These are phyloP conservation scores for Scopulariopsis brevicaulis DNA, from an alignment of 2,329 filamentous ascomycete genomes.

Conservation along the genomic window DNA sequence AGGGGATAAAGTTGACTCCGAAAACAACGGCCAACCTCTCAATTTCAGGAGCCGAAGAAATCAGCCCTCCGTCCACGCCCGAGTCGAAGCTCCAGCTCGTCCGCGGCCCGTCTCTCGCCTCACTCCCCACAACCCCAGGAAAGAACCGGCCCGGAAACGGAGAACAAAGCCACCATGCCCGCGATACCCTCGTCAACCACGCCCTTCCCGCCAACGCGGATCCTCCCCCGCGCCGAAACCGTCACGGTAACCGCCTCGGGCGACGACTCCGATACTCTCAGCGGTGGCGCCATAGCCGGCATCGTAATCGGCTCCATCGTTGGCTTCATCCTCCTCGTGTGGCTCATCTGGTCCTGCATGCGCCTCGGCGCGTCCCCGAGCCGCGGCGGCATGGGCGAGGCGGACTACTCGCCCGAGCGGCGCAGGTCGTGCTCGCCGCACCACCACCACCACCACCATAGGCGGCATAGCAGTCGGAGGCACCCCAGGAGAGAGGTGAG, in stretches of 20 bases:
- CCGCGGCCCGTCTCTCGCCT: neutral
- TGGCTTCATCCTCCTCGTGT: slow-evolving; percentile 31
- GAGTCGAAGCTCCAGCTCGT: neutral
- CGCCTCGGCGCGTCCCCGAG: slow-evolving; percentile 24
- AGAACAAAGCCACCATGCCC: neutral
- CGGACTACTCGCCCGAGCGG: neutral
- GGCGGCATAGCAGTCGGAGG: neutral
- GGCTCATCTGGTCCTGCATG: slow-evolving; percentile 32
- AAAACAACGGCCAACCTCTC: no score
- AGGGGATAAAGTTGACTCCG: no score
- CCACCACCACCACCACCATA: neutral
- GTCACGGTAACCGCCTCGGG: neutral
- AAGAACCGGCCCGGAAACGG: neutral
- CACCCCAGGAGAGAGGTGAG: neutral
- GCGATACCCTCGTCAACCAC: neutral
- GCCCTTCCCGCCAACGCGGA: neutral
- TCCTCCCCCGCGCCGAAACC: neutral
- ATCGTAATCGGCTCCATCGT: slow-evolving; percentile 36
- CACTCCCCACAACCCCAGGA: neutral
- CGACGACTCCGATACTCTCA: slow-evolving; percentile 13
- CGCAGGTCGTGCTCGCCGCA: neutral
- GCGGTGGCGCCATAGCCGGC: slow-evolving; percentile 36
- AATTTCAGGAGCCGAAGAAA: no score
- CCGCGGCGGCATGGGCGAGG: neutral
- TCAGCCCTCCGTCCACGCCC: neutral